A percentile compares a stretch with the other conserved stretches of the same genome.
Conservation (phyloP, 805 yeast species). For the Zygosaccharomyces pseudorouxii region DNA sequence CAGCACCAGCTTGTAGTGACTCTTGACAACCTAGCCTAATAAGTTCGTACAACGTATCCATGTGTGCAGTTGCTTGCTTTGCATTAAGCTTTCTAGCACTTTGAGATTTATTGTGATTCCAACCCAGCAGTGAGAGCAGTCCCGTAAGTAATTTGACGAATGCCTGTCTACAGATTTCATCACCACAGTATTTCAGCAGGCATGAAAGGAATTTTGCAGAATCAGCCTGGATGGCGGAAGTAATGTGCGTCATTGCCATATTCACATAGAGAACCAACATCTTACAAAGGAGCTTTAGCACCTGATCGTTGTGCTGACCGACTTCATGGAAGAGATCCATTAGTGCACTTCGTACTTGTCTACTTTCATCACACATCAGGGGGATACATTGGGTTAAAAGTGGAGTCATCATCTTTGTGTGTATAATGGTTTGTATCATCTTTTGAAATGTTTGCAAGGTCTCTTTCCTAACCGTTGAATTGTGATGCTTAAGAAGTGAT, state of each 20-base stretch:
- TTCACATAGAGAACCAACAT: slow-evolving; percentile 67
- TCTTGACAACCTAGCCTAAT: slow-evolving; percentile 40
- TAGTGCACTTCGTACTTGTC: slow-evolving; percentile 57
- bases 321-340: slow-evolving; percentile 45
- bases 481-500: slow-evolving; percentile 71
- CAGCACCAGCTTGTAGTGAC: slow-evolving; percentile 1
- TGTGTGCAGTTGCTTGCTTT: slow-evolving; percentile 28
- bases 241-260: slow-evolving; percentile 91
- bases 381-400: slow-evolving; percentile 31
- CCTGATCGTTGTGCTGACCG: slow-evolving; percentile 46
- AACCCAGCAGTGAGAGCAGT: slow-evolving; percentile 65
- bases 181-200: slow-evolving; percentile 51
- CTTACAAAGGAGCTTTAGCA: slow-evolving; percentile 57
- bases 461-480: slow-evolving; percentile 65
- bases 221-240: slow-evolving; percentile 67
- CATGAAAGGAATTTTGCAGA: slow-evolving; percentile 63
- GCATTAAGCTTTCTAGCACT: slow-evolving; percentile 21
- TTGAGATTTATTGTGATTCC: slow-evolving; percentile 44
- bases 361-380: slow-evolving; percentile 51
- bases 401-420: slow-evolving; percentile 29
- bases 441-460: slow-evolving; percentile 52
- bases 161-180: slow-evolving; percentile 52
- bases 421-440: slow-evolving; percentile 45
- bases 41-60: slow-evolving; percentile 41
- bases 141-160: slow-evolving; percentile 68